Evolutionary conservation across 371 early-diverging fungal genomes (phyloP).

Genomic region (Smittium mucronatum): DNA sequence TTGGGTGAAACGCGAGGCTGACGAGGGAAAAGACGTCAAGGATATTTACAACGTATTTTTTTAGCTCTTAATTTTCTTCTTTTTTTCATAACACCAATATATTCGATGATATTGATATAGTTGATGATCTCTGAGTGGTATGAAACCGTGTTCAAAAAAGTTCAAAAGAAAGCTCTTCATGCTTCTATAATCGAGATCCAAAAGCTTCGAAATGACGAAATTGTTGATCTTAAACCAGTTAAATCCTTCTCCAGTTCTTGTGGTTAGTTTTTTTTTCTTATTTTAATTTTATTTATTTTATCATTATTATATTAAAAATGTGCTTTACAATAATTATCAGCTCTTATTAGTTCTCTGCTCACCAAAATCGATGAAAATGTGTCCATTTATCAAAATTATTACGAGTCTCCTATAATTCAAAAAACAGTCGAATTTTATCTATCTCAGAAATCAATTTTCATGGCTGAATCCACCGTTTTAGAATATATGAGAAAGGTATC

Average conservation of each 20-base stretch:
- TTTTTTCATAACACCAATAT: slow-evolving; percentile 5
- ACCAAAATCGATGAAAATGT: background rate
- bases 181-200: background rate
- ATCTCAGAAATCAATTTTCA: slow-evolving; percentile 51
- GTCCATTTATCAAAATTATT: background rate
- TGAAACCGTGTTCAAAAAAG: slow-evolving; percentile 5
- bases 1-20: slow-evolving; percentile 92
- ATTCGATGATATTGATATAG: no score
- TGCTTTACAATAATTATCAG: no score
- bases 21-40: slow-evolving; percentile 82
- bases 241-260: slow-evolving; percentile 8
- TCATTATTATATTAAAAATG: no score
- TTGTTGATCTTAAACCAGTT: slow-evolving; percentile 1
- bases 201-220: slow-evolving; percentile 7
- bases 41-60: slow-evolving; percentile 75
- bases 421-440: background rate
- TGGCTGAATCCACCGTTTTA: slow-evolving; percentile 70
- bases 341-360: slow-evolving; percentile 32
- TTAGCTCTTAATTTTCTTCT: background rate
- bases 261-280: slow-evolving; percentile 8
- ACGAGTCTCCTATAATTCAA: background rate
- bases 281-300: background rate
- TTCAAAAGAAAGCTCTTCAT: background rate
- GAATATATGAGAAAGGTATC: slow-evolving; percentile 93
- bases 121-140: slow-evolving; percentile 9